Base-by-base conservation (phyloP, 345 rosid genomes). In the Populus davidiana region DNA sequence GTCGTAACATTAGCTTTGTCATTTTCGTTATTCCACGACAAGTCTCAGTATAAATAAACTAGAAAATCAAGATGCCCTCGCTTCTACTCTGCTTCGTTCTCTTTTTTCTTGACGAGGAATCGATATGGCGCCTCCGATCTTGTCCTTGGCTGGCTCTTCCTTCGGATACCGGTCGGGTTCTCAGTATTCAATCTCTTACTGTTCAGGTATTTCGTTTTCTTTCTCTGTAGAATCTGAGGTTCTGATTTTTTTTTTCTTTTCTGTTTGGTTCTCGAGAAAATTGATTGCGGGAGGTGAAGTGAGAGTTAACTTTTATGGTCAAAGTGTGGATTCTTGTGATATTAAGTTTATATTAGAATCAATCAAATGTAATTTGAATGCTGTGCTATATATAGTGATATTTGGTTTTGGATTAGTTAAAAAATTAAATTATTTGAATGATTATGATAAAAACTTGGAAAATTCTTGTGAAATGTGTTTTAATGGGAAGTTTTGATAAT, bases 161-260 rank as follows among this genome's bases (percentile, higher is more conserved):
- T 31, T 88, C 97, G 29, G 92, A 87, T 69, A 96, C 98, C 59
- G 98, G 99, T 80, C 97, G 99, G 75, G 97, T 96, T 76, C 93
- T 96, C 81, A 96, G 99, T 83, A 96, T 96, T 80, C 99, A 96
- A 25, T 96, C 99, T 11, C 99, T 93, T 76, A 93, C 98, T 2
- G 99, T 96, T 69, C 98, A 96, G 98, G 99, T 92, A 62, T 11
- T 70, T 38, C 4, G 31, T 4, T 80, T 54, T 33, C 50, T 31
- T 41, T 73, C 39, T 14, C 33, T 2, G 29, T 21, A 27, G 27
- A 38, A 25, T 39, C 49, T 18, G 11, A 63, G 6, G 39, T 70
- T 67, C 59, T 41, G 39, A 9, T 21, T 29, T n/a, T 50, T 6
- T 7, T 29, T 23, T 25, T 4, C 33, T 31, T 73, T 67, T 5